These are phyloP conservation scores for Mimosa pudica DNA, from an alignment of 306 rosid genomes.

Conservation along the genomic window DNA sequence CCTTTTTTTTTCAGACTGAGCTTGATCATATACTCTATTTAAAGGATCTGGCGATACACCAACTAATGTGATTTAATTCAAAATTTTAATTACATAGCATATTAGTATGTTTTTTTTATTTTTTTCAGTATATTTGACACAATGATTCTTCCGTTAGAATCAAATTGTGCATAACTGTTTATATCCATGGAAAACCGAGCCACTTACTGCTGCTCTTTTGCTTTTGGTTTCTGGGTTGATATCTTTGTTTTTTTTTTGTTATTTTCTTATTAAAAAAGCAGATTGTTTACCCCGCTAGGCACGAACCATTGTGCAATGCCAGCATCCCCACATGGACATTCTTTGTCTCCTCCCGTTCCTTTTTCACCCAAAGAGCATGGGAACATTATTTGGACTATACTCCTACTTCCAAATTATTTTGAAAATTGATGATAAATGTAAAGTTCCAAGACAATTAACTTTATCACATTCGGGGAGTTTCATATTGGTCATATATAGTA, in stretches of 20 bases:
- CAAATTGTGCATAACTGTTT: background rate
- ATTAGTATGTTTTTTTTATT: too few species aligned
- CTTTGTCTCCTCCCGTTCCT: background rate
- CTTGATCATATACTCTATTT: too few species aligned
- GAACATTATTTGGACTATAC: background rate
- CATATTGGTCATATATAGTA: background rate
- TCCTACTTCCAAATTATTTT: background rate
- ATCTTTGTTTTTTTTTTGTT: conserved; percentile 1
- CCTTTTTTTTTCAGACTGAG: too few species aligned
- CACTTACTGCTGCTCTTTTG: conserved; percentile 5
- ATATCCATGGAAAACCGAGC: conserved; percentile 8
- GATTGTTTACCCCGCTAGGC: background rate
- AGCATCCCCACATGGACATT: background rate
- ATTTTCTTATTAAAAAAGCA: background rate
- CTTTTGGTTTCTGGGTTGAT: conserved; percentile 7
- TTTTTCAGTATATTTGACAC: too few species aligned
- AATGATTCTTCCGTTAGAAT: background rate
- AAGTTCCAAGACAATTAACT: conserved; percentile 1
- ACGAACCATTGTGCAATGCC: background rate
- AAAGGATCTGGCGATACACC: background rate
- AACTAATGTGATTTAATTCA: background rate
- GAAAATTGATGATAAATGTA: background rate
- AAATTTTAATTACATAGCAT: background rate
- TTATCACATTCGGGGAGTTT: background rate
- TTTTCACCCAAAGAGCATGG: background rate